A percentile compares a stretch with the other conserved stretches of the same genome.
Conservation (phyloP, 1,139 yeast species). For the Saccharomyces hybrid region DNA sequence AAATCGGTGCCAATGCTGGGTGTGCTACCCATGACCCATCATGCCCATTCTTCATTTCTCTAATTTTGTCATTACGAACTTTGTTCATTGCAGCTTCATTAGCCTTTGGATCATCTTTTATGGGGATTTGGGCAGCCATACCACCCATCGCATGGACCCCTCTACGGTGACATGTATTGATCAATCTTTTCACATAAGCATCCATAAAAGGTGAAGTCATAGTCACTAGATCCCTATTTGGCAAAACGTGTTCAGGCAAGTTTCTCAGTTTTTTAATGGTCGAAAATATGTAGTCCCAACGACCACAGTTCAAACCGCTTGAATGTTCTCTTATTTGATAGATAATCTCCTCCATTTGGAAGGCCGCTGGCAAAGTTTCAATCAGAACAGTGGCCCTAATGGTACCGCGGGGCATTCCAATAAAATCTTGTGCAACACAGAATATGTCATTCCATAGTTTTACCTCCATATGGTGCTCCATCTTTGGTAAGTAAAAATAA, state of each 20-base stretch:
- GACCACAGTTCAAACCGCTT: constrained; percentile 65
- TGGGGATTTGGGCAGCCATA: constrained; percentile 81
- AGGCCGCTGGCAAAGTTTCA: constrained; percentile 66
- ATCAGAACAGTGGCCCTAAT: constrained; percentile 66
- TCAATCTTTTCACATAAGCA: constrained; percentile 59
- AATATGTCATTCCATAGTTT: constrained; percentile 70
- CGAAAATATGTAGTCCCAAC: constrained; percentile 71
- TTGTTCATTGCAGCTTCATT: constrained; percentile 47
- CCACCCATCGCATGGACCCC: constrained; percentile 80
- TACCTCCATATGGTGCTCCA: constrained; percentile 75
- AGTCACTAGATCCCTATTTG: constrained; percentile 68
- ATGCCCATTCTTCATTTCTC: constrained; percentile 72
- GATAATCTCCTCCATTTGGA: constrained; percentile 67
- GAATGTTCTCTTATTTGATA: constrained; percentile 61
- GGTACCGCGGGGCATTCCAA: constrained; percentile 60
- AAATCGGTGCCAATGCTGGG: constrained; percentile 71
- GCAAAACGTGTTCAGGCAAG: constrained; percentile 52
- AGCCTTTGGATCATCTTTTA: constrained; percentile 54
- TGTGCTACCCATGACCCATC: constrained; percentile 89
- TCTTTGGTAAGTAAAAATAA: constrained; percentile 67
- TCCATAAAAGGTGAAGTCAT: constrained; percentile 75
- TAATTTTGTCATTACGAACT: constrained; percentile 59
- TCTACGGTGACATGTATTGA: constrained; percentile 60
- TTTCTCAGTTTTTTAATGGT: constrained; percentile 59
- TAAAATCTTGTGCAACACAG: constrained; percentile 59